Conservation (phyloP, 75 land plant genomes). For the Pinus albicaulis region DNA sequence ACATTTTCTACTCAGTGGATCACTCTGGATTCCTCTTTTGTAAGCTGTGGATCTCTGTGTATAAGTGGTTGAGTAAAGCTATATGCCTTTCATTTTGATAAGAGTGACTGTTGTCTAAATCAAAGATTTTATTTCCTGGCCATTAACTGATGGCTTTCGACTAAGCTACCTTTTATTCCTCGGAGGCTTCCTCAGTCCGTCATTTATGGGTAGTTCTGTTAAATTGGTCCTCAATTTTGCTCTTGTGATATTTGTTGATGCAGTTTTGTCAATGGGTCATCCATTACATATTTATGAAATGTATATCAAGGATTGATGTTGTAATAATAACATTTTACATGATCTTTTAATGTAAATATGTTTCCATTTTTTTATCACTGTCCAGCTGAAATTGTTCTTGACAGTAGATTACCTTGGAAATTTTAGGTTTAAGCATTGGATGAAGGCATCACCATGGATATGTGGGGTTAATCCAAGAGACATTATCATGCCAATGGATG, state of each 20-base stretch:
- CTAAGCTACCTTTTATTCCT: not conserved
- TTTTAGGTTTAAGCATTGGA: conserved; percentile 70
- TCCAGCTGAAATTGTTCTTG: too few species aligned
- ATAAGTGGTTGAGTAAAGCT: not conserved
- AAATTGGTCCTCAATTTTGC: not conserved
- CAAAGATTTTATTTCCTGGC: not conserved
- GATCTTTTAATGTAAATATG: too few species aligned
- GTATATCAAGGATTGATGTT: not conserved
- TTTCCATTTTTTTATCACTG: too few species aligned
- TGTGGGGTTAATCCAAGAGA: conserved; percentile 77
- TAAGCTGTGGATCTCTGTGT: too few species aligned
- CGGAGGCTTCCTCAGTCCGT: not conserved
- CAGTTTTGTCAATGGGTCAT: too few species aligned
- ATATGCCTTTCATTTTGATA: not conserved
- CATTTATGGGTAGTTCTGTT: not conserved
- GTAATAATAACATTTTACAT: not conserved
- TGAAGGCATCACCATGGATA: conserved; percentile 91
- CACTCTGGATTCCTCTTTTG: too few species aligned
- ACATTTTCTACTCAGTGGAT: too few species aligned
- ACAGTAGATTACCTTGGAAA: not conserved
- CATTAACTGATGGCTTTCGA: not conserved
- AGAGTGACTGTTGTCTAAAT: not conserved
- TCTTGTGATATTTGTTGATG: not conserved
- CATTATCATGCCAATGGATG: conserved; percentile 72
- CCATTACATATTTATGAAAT: not conserved